Conservation (phyloP, 305 asterid species). For the Ajuga reptans region DNA sequence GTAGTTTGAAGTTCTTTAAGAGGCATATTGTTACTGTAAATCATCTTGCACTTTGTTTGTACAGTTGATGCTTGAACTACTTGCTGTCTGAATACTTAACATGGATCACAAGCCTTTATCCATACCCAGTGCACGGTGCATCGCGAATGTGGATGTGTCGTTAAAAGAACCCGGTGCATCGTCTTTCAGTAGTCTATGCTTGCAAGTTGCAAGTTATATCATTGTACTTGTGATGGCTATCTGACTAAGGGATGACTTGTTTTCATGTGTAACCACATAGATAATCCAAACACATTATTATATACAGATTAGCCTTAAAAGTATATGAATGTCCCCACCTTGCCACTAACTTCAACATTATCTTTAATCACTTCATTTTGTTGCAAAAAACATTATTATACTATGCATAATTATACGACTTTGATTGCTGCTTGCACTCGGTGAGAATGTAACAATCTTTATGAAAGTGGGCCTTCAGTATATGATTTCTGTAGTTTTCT, state of each 20-base stretch:
- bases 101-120: too few species aligned
- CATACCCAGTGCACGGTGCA: too few species aligned
- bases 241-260: not conserved
- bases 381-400: too few species aligned
- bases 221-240: not conserved
- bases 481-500: not conserved
- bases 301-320: not conserved
- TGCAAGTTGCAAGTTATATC: not conserved
- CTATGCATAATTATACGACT: too few species aligned
- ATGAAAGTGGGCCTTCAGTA: not conserved
- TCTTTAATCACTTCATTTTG: too few species aligned
- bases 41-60: not conserved
- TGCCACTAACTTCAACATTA: not conserved
- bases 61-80: not conserved
- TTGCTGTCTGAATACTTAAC: too few species aligned
- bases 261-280: not conserved
- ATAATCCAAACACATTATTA: not conserved
- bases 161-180: too few species aligned
- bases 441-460: not conserved
- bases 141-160: too few species aligned
- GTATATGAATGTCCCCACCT: not conserved
- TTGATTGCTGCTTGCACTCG: too few species aligned
- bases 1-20: not conserved
- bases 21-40: not conserved
- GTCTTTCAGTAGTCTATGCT: too few species aligned